Conservation (phyloP, 768 basidiomycete genomes). For the Daedalea quercina region DNA sequence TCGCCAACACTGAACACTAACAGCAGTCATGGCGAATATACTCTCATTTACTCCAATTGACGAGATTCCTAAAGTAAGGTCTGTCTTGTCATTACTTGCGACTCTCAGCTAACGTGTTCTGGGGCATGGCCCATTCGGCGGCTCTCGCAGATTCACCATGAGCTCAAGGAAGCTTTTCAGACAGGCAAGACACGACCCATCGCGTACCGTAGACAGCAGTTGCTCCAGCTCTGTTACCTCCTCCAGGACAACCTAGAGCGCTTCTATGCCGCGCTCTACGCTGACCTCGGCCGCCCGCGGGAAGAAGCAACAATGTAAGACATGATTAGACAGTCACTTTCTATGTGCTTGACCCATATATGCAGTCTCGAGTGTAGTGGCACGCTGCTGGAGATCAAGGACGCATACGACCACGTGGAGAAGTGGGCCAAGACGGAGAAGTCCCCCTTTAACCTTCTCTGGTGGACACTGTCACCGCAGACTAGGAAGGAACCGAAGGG, state of each 20-base stretch:
- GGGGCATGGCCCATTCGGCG: too few relatives aligned
- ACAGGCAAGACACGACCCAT: constrained; percentile 62
- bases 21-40: too few relatives aligned
- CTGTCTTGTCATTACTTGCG: too few relatives aligned
- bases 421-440: constrained; percentile 69
- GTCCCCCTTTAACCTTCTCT: constrained; percentile 50
- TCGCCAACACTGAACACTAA: too few relatives aligned
- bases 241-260: constrained; percentile 63
- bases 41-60: too few relatives aligned
- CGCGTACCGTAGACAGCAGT: constrained; percentile 65
- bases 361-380: constrained; percentile 55
- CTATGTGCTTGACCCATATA: background rate
- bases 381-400: constrained; percentile 44
- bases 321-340: background rate
- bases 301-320: constrained; percentile 49
- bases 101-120: too few relatives aligned
- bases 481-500: constrained; percentile 75
- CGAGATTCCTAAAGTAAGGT: too few relatives aligned
- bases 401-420: constrained; percentile 55
- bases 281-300: constrained; percentile 58
- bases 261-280: constrained; percentile 49
- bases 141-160: constrained; percentile 46
- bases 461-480: constrained; percentile 51
- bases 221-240: constrained; percentile 68
- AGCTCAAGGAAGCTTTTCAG: constrained; percentile 50